A percentile compares a stretch with the other conserved stretches of the same genome.
phyloP scores from a whole-genome alignment of 129 eudicot genomes.

The Escallonia rubra region DNA sequence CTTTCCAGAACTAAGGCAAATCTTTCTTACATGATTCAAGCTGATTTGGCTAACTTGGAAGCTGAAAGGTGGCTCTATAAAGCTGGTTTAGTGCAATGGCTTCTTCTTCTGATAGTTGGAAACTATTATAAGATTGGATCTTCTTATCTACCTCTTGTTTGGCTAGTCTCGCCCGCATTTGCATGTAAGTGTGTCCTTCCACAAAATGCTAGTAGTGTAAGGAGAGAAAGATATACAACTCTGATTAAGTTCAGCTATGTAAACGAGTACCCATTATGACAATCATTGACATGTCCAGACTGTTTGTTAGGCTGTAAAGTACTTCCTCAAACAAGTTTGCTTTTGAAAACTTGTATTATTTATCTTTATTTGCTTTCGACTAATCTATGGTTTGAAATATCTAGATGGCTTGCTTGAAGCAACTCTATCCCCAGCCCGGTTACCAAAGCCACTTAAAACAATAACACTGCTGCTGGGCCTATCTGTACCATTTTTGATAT shows the following conservation, averaged over 20 bases:
- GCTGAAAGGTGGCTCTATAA: constrained; percentile 89
- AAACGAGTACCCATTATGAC: background rate
- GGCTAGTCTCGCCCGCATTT: constrained; percentile 89
- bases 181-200: constrained; percentile 63
- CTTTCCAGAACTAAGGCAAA: constrained; percentile 37
- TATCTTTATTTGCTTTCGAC: background rate
- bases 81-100: constrained; percentile 86
- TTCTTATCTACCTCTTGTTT: constrained; percentile 70
- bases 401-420: constrained; percentile 97
- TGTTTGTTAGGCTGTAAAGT: background rate
- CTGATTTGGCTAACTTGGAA: constrained; percentile 65
- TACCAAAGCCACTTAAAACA: constrained; percentile 80
- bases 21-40: constrained; percentile 35
- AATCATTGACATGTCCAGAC: background rate
- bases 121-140: constrained; percentile 67
- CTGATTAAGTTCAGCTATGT: too few species aligned
- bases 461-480: constrained; percentile 65
- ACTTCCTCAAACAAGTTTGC: background rate
- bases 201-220: background rate
- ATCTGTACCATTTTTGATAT: constrained; percentile 63
- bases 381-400: constrained; percentile 26
- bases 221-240: too few species aligned
- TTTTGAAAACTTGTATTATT: background rate
- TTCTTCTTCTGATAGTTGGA: constrained; percentile 57
- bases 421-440: constrained; percentile 72